A percentile compares a stretch with the other conserved stretches of the same genome.
Conservation (phyloP, 768 basidiomycete genomes). For the Rhizopogon rudus region DNA sequence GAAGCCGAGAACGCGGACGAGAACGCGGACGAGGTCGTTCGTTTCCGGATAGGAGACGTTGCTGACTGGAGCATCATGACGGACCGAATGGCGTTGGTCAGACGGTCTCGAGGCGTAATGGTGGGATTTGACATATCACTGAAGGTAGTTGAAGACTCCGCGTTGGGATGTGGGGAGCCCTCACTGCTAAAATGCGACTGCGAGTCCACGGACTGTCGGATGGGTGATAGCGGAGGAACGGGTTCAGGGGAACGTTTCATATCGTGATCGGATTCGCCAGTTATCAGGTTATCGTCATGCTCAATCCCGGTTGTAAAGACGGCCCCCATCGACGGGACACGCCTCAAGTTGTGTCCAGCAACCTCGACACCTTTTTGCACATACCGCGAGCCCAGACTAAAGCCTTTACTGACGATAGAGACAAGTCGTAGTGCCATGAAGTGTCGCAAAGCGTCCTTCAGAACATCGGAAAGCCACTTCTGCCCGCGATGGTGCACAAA, state of each 20-base stretch:
- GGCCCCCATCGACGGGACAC: constrained; percentile 1
- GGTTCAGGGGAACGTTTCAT: constrained; percentile 4
- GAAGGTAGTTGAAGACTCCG: neutral
- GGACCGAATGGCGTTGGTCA: constrained; percentile 31
- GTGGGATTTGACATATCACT: neutral
- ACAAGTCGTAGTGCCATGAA: constrained; percentile 29
- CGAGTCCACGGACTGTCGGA: constrained; percentile 1
- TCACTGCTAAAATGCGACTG: neutral
- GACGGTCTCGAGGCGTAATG: constrained; percentile 16
- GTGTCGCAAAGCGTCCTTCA: constrained; percentile 39
- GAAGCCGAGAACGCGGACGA: constrained; percentile 20
- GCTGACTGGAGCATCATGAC: constrained; percentile 33
- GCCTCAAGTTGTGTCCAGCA: constrained; percentile 2
- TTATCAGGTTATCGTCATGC: neutral
- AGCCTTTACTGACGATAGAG: neutral
- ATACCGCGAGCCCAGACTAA: neutral
- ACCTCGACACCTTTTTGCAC: constrained; percentile 1
- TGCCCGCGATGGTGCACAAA: constrained; percentile 58
- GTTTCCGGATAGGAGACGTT: constrained; percentile 25
- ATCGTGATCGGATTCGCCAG: neutral
- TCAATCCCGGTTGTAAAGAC: constrained; percentile 1
- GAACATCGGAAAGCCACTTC: constrained; percentile 65
- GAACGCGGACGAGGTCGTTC: constrained; percentile 30
- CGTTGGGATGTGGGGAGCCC: neutral
- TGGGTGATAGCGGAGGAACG: neutral